Conservation (phyloP, 257 asterid species). For the Phtheirospermum japonicum region DNA sequence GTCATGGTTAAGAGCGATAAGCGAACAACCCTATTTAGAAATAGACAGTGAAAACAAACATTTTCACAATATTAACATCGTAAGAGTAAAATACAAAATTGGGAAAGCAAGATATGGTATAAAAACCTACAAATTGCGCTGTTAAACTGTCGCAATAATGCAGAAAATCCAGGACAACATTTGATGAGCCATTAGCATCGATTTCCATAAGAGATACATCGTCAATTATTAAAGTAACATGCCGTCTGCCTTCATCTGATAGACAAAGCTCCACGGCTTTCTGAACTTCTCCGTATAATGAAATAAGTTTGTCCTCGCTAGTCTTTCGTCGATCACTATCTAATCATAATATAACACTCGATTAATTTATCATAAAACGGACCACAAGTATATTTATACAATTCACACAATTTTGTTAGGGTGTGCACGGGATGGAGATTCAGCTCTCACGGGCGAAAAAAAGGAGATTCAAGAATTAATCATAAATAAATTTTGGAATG, state of each 20-base stretch:
- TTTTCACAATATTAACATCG: not conserved
- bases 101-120: slow-evolving; percentile 4
- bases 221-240: slow-evolving; percentile 61
- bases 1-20: slow-evolving; percentile 69
- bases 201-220: slow-evolving; percentile 89
- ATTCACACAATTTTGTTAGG: no score
- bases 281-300: slow-evolving; percentile 69
- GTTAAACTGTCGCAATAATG: slow-evolving; percentile 72
- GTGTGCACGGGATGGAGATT: no score
- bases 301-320: slow-evolving; percentile 45
- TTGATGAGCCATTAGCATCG: slow-evolving; percentile 62
- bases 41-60: slow-evolving; percentile 23
- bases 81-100: not conserved
- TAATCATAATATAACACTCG: slow-evolving; percentile 25
- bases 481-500: no score
- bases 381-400: not conserved
- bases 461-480: no score
- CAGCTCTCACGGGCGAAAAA: no score
- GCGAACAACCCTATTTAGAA: slow-evolving; percentile 55
- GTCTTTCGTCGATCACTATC: slow-evolving; percentile 43
- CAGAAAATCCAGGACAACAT: slow-evolving; percentile 72
- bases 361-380: not conserved
- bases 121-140: slow-evolving; percentile 64
- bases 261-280: slow-evolving; percentile 59
- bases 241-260: slow-evolving; percentile 37